These are phyloP conservation scores for Penicillium occitanis DNA, from an alignment of 2,329 filamentous ascomycete genomes.

Conservation along the genomic window DNA sequence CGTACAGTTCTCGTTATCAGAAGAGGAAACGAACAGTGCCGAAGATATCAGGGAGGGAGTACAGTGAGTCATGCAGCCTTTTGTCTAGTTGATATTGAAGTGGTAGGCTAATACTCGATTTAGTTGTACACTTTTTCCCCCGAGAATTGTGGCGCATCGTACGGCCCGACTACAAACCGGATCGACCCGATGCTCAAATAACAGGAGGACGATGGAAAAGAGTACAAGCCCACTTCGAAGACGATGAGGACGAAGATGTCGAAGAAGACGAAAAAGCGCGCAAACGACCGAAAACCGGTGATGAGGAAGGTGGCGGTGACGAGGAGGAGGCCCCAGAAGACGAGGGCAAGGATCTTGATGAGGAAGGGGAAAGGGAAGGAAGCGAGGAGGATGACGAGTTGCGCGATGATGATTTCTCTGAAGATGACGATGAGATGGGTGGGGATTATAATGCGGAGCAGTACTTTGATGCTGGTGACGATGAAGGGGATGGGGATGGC, in stretches of 20 bases:
- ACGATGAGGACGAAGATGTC: constrained; percentile 46
- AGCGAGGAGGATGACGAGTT: constrained; percentile 54
- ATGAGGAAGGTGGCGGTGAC: constrained; percentile 33
- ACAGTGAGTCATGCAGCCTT: constrained; percentile 48
- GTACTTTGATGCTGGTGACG: constrained; percentile 62
- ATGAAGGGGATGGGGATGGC: constrained; percentile 55
- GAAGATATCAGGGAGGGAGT: constrained; percentile 54
- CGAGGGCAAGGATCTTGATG: constrained; percentile 36
- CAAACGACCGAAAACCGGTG: constrained; percentile 36
- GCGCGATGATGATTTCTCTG: constrained; percentile 60
- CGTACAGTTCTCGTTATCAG: constrained; percentile 59
- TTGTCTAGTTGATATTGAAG: background rate
- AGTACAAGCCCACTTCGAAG: constrained; percentile 44
- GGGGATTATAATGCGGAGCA: constrained; percentile 66
- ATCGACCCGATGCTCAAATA: constrained; percentile 33
- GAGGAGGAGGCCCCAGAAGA: constrained; percentile 26
- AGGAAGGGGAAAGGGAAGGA: constrained; percentile 45
- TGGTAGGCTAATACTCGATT: background rate
- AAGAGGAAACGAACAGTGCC: constrained; percentile 58
- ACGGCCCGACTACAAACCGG: constrained; percentile 47
- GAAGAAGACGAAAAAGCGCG: constrained; percentile 29
- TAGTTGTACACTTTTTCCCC: constrained; percentile 60
- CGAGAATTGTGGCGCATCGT: constrained; percentile 58
- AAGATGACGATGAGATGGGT: constrained; percentile 59
- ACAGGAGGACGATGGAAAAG: constrained; percentile 25